Percentiles rank a stretch among this genome's conserved stretches.
Conservation (phyloP, 1,139 yeast genomes). For the Maudiozyma humilis region DNA sequence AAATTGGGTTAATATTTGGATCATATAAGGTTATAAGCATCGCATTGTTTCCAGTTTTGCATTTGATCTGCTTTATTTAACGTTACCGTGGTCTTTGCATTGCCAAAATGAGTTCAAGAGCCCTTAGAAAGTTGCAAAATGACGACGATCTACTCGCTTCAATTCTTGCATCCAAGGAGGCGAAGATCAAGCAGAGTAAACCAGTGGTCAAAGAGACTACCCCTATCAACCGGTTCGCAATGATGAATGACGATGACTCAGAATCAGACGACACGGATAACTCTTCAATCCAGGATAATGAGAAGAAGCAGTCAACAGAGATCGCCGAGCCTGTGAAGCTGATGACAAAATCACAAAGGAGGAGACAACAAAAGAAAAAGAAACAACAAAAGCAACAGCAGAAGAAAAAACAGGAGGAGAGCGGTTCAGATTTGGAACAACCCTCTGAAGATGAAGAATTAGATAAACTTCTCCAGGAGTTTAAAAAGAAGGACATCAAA, state of each 20-base stretch:
- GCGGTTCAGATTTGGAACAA: slow-evolving; percentile 15
- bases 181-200: slow-evolving; percentile 7
- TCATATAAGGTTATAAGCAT: no score
- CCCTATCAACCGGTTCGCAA: slow-evolving; percentile 43
- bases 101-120: slow-evolving; percentile 56
- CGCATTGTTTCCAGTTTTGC: no score
- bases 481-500: slow-evolving; percentile 21
- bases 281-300: slow-evolving; percentile 10
- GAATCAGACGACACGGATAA: slow-evolving; percentile 12
- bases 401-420: slow-evolving; percentile 8
- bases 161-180: slow-evolving; percentile 19
- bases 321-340: slow-evolving; percentile 13
- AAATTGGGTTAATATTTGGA: no score
- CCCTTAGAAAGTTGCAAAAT: slow-evolving; percentile 45
- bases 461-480: slow-evolving; percentile 27
- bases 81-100: background rate
- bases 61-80: no score
- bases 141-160: slow-evolving; percentile 33
- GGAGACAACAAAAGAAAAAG: slow-evolving; percentile 17
- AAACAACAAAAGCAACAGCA: slow-evolving; percentile 19
- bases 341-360: slow-evolving; percentile 22
- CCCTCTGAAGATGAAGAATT: slow-evolving; percentile 25
- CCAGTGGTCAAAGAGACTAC: background rate
- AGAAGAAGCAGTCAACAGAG: slow-evolving; percentile 1
- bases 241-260: slow-evolving; percentile 37